Evolutionary conservation across 495 filamentous ascomycete species (phyloP), one percentile per base, ranked within the genome.

Genomic region (Xylaria telfairii): DNA sequence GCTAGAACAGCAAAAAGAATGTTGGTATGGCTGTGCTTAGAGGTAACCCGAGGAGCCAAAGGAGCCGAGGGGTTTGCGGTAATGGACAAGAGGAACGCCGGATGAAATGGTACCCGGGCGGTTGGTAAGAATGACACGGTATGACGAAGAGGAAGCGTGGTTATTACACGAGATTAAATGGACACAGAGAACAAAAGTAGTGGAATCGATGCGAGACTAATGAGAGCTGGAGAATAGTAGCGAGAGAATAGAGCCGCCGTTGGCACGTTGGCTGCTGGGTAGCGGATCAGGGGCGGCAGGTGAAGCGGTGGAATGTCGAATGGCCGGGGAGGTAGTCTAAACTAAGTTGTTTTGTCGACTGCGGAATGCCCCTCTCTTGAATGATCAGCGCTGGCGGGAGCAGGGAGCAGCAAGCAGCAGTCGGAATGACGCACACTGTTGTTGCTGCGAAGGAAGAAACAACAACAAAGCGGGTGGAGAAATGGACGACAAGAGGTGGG

Each of bases 351-450:
- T 34, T 28, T 34, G 53, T 59, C 37, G 53, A 68, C 8, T 59
- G 13, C 46, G 65, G 66, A 68, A 69, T 62, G 56, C 67, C 67
- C 54, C 57, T 69, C 67, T 60, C 54, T 47, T 41, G 34, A 53
- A 19, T 30, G 65, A 42, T 67, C 65, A 57, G 44, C 65, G 7
- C 21, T 37, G 32, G 37, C 47, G 42, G 37, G 21, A 19, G 49
- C 30, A 30, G 37, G 37, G 21, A 24, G 19, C 51, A 28, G 19
- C 13, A 24, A 4, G 9, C 8, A 32, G 44, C 21, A n/a, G n/a
- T 30, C 1, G 10, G 42, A 3, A 42, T 47, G 26, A 51, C 21
- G 17, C 15, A 37, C 19, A 37, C 4, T 42, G 21, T 24, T 44
- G 32, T 12, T 61, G 34, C 37, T n/a, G 44, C n/a, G n/a, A n/a